A percentile compares a stretch with the other conserved stretches of the same genome.
phyloP scores from a whole-genome alignment of 768 basidiomycete genomes.

The Trametes cingulata region DNA sequence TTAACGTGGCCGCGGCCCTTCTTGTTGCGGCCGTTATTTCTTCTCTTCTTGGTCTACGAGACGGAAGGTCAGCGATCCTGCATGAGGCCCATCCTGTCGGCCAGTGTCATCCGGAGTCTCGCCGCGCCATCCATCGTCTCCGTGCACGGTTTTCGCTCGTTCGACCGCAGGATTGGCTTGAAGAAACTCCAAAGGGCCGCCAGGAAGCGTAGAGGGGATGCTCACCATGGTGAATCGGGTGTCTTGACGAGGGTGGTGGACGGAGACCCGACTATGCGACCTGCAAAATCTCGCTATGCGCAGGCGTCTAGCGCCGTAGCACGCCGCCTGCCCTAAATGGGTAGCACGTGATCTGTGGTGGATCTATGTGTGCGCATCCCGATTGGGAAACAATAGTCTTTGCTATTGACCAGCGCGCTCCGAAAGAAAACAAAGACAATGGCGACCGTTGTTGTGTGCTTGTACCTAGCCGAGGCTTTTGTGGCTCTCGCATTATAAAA shows the following conservation, averaged over 20 bases:
- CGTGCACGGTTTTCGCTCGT: slow-evolving; percentile 4
- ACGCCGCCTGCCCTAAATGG: slow-evolving; percentile 14
- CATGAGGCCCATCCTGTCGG: background rate
- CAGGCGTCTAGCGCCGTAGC: slow-evolving; percentile 6
- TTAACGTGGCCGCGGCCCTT: slow-evolving; percentile 96
- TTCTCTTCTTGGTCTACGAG: slow-evolving; percentile 94
- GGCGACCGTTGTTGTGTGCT: background rate
- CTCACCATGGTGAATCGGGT: slow-evolving; percentile 41
- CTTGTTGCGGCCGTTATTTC: slow-evolving; percentile 99
- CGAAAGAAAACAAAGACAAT: slow-evolving; percentile 19
- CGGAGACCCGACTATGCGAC: slow-evolving; percentile 22
- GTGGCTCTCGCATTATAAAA: background rate
- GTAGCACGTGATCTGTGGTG: slow-evolving; percentile 6
- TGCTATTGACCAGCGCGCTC: background rate
- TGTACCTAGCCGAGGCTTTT: background rate
- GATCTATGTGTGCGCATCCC: background rate
- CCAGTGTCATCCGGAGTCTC: slow-evolving; percentile 29
- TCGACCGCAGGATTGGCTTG: slow-evolving; percentile 15
- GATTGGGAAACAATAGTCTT: slow-evolving; percentile 22
- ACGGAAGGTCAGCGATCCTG: slow-evolving; percentile 23
- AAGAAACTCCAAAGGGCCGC: background rate
- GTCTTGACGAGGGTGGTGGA: slow-evolving; percentile 32
- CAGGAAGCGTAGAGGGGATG: slow-evolving; percentile 11
- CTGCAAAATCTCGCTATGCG: slow-evolving; percentile 3
- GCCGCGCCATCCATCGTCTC: slow-evolving; percentile 35